Evolutionary conservation across 1,284 basidiomycete genomes (phyloP), one percentile per base, ranked within the genome.

Genomic region (Mycena citricolor): DNA sequence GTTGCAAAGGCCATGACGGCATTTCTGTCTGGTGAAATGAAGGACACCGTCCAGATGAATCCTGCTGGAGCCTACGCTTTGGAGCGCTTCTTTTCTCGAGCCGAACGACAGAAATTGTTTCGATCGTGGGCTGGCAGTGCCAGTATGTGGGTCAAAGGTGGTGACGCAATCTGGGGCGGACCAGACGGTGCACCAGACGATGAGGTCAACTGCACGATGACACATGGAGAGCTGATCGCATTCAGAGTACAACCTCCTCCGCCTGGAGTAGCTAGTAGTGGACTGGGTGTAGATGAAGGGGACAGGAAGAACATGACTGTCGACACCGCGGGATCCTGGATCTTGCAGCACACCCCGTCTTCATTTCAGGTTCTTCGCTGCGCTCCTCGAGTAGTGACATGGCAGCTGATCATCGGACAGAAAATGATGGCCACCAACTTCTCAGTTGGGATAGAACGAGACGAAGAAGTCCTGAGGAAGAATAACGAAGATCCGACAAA

Each of bases 81-180:
- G 4, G 87, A 90, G 56, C 77, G 80, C 41, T 93, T 95, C 72
- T 98, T 98, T 66, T 94, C 90, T 2, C 76, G 92, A 24, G 81
- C 80, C 26, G 97, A 99, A 63, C 79, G 95, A 1, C 91, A 91
- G 45, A 84, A 81, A 46, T 74, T 99, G 12, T 99, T 99, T 74
- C 78, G 93, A 26, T 89, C 86, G 56, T 99, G 95, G 97, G 90
- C 92, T 2, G 95, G 95, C 29, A 87, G 90, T 51, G 92, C 90
- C 13, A 92, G 88, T 56, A 83, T 94, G 82, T 94, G 90, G 90
- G 39, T 53, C 32, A 53, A 94, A 82, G 94, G 94, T 38, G 94
- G 94, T 6, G 77, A 93, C 54, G 78, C 81, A 6, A 78, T 99
- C 21, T 99, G 95, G 95, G 95, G 95, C 2, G 83, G 89, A 57